A percentile compares a stretch with the other conserved stretches of the same genome.
Conservation (phyloP, 176 grass and related monocot species). For the Dactylis glomerata region DNA sequence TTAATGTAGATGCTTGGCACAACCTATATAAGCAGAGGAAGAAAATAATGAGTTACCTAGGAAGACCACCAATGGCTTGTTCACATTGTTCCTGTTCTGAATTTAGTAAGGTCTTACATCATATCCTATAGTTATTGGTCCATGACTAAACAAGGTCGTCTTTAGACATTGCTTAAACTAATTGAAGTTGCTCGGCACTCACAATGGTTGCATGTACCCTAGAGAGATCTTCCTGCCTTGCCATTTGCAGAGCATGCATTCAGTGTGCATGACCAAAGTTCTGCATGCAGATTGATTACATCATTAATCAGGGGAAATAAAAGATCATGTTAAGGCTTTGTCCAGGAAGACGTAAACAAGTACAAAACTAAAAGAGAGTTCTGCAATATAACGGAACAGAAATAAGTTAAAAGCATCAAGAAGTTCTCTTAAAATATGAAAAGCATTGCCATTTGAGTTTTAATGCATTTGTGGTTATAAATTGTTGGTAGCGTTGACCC, state of each 20-base stretch:
- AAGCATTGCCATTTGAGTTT: background rate
- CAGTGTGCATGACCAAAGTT: background rate
- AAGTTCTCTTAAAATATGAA: background rate
- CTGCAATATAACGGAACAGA: too few relatives aligned
- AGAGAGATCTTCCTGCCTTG: background rate
- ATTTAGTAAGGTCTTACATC: background rate
- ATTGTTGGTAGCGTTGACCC: background rate
- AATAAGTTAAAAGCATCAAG: background rate
- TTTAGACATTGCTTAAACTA: background rate
- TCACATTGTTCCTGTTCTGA: background rate
- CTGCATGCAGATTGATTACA: too few relatives aligned
- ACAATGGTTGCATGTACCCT: background rate
- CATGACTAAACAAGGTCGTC: background rate
- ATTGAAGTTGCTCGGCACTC: background rate
- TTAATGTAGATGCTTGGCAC: background rate
- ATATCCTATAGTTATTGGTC: background rate
- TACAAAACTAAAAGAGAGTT: too few relatives aligned
- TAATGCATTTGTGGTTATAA: background rate
- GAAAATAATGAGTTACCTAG: background rate
- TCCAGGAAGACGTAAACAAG: too few relatives aligned
- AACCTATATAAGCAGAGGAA: background rate
- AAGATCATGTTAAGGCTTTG: too few relatives aligned
- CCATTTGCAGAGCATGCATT: conserved; percentile 1
- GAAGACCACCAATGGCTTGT: background rate
- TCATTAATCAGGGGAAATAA: too few relatives aligned